phyloP scores from a whole-genome alignment of 176 grass and related monocot genomes.

The Chloris gayana region DNA sequence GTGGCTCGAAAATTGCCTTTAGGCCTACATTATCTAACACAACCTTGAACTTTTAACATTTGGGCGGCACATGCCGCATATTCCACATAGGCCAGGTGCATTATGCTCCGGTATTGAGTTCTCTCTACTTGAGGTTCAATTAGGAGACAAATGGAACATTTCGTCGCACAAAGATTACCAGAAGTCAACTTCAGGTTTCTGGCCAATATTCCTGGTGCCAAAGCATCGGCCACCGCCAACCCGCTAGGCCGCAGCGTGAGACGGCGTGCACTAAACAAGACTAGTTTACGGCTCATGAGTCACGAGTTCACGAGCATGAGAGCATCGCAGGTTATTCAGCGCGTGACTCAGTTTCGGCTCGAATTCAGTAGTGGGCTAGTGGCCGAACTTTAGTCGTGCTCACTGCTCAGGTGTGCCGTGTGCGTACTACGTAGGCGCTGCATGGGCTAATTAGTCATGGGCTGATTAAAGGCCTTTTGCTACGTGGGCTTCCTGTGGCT shows the following conservation, averaged over 20 bases:
- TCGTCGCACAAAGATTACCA: neutral
- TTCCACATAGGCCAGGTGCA: neutral
- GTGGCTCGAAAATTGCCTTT: neutral
- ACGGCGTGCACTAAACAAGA: too few relatives aligned
- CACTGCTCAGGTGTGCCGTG: too few relatives aligned
- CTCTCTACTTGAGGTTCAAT: neutral
- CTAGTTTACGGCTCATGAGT: too few relatives aligned
- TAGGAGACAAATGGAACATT: neutral
- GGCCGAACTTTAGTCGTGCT: too few relatives aligned
- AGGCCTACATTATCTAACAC: neutral
- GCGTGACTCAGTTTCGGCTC: neutral
- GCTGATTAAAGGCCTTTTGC: neutral
- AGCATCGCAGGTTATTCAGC: neutral
- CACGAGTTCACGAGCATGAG: too few relatives aligned
- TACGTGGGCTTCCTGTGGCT: too few relatives aligned
- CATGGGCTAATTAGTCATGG: neutral
- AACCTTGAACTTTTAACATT: constrained; percentile 8
- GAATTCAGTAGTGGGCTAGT: neutral
- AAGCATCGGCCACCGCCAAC: neutral
- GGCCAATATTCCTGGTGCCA: neutral
- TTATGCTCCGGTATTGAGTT: neutral
- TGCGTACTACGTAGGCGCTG: too few relatives aligned
- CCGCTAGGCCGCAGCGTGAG: neutral
- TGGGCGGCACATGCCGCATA: neutral
- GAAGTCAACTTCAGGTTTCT: neutral